These are phyloP conservation scores for Hypericum perforatum DNA, from an alignment of 345 rosid species.

Conservation along the genomic window DNA sequence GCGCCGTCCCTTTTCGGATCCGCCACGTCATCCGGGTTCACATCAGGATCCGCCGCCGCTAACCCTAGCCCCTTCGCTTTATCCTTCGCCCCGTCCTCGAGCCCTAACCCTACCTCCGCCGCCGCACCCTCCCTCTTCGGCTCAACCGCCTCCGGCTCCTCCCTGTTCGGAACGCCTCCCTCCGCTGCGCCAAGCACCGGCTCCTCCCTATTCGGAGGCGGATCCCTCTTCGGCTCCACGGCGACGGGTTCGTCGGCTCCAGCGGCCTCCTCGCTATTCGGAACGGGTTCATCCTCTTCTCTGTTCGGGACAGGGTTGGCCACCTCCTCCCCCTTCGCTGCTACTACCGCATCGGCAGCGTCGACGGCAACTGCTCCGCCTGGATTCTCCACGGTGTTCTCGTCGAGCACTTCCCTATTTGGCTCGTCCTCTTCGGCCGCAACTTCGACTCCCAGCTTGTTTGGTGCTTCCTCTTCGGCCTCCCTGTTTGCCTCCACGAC, in stretches of 20 bases:
- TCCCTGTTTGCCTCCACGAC: conserved; percentile 21
- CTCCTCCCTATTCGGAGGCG: conserved; percentile 1
- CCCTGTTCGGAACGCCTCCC: conserved; percentile 24
- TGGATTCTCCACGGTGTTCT: conserved; percentile 7
- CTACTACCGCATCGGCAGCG: conserved; percentile 12
- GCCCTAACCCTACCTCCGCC: background rate
- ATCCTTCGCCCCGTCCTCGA: conserved; percentile 24
- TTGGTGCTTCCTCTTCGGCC: conserved; percentile 20
- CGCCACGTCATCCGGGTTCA: conserved; percentile 16
- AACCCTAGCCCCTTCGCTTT: conserved; percentile 16
- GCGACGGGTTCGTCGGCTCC: conserved; percentile 18
- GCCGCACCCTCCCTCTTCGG: conserved; percentile 25
- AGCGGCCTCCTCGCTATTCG: background rate
- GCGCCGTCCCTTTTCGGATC: conserved; percentile 27
- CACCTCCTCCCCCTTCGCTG: conserved; percentile 15
- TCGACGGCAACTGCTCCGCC: conserved; percentile 16
- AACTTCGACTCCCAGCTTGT: conserved; percentile 19
- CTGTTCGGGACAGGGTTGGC: conserved; percentile 8
- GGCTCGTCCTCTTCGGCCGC: conserved; percentile 36
- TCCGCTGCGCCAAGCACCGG: conserved; percentile 12
- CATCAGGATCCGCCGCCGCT: background rate
- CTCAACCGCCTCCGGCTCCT: no score
- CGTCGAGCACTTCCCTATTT: conserved; percentile 18
- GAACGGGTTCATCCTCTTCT: conserved; percentile 1
- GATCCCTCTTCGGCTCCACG: conserved; percentile 23